Conservation (phyloP, 2,329 filamentous ascomycete species). For the Pseudocercospora crystallina region DNA sequence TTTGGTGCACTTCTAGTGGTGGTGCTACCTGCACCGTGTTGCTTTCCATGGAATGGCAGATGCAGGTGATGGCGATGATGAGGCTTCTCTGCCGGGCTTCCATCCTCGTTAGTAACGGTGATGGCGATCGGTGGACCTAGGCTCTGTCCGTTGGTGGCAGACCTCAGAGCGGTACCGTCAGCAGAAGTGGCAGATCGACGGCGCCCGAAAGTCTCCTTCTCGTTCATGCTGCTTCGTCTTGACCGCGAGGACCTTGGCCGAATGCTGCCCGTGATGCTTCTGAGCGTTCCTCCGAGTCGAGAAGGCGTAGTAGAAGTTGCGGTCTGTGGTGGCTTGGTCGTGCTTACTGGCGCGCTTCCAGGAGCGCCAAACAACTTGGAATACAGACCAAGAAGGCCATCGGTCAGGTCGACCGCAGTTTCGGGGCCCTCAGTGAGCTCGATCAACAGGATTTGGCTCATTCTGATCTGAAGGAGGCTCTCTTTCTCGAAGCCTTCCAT, state of each 20-base stretch:
- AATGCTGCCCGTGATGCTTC: conserved; percentile 68
- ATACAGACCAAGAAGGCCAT: conserved; percentile 81
- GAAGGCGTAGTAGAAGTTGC: conserved; percentile 25
- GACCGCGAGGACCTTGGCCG: conserved; percentile 41
- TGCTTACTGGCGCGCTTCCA: conserved; percentile 30
- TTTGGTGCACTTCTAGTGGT: conserved; percentile 13
- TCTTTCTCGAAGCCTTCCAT: conserved; percentile 85
- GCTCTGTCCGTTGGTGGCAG: conserved; percentile 18
- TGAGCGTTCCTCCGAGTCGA: conserved; percentile 39
- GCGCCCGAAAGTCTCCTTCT: conserved; percentile 40
- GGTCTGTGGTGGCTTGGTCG: conserved; percentile 52
- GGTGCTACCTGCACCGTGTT: conserved; percentile 10
- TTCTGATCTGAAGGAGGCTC: conserved; percentile 87
- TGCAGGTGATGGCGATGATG: conserved; percentile 39
- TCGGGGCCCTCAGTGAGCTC: conserved; percentile 82
- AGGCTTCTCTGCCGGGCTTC: conserved; percentile 35
- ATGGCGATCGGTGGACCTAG: conserved; percentile 62
- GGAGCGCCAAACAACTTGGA: conserved; percentile 73
- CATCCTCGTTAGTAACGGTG: conserved; percentile 69
- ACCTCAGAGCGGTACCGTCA: conserved; percentile 22
- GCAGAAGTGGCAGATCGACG: conserved; percentile 20
- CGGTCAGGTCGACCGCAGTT: conserved; percentile 81
- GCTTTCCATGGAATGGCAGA: conserved; percentile 31
- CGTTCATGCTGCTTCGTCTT: conserved; percentile 39
- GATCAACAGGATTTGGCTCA: conserved; percentile 83